phyloP scores from a whole-genome alignment of 2,329 filamentous ascomycete genomes.

The Fusarium penzigii region DNA sequence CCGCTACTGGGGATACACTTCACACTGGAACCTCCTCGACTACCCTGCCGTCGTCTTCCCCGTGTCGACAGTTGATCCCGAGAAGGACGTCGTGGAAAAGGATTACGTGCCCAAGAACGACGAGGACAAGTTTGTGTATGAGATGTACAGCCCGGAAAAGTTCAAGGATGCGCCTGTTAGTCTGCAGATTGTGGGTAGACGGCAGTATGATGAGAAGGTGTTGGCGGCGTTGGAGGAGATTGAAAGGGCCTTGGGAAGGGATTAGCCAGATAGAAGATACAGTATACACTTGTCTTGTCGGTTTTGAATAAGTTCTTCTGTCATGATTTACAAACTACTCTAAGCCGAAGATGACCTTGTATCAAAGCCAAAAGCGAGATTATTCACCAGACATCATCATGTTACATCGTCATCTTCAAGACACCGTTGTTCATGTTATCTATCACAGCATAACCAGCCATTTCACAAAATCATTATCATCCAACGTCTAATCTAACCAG shows the following conservation, averaged over 20 bases:
- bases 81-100: conserved; percentile 26
- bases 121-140: conserved; percentile 30
- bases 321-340: too few species aligned
- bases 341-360: too few species aligned
- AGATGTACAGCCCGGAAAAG: conserved; percentile 30
- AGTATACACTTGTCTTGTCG: neutral
- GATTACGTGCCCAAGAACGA: conserved; percentile 30
- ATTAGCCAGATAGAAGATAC: neutral
- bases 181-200: conserved; percentile 30
- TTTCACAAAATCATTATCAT: too few species aligned
- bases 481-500: too few species aligned
- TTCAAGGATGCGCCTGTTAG: conserved; percentile 29
- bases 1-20: conserved; percentile 64
- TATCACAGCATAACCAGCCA: too few species aligned
- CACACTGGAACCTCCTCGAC: conserved; percentile 69
- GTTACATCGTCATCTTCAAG: too few species aligned
- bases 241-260: conserved; percentile 25
- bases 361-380: too few species aligned
- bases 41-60: conserved; percentile 66
- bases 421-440: too few species aligned
- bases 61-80: conserved; percentile 37
- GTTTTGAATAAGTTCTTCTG: too few species aligned
- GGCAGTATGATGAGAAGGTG: conserved; percentile 35
- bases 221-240: conserved; percentile 28
- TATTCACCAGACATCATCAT: too few species aligned